Percentiles rank a stretch among this genome's conserved stretches.
phyloP scores from a whole-genome alignment of 495 filamentous ascomycete genomes.

The Annulohypoxylon stygium region DNA sequence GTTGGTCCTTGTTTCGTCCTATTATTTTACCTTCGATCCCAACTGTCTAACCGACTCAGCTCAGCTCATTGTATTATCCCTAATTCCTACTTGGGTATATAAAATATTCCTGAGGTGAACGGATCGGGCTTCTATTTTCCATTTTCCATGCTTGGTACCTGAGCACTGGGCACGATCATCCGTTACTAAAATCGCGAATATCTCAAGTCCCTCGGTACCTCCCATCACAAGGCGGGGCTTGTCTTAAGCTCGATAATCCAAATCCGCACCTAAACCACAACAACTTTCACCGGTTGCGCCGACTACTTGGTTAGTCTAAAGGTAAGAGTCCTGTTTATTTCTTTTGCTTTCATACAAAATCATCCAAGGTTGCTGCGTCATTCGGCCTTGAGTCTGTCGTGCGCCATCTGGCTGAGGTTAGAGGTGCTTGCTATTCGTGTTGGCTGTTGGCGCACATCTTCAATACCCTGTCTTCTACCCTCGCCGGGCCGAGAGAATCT shows the following conservation, averaged over 20 bases:
- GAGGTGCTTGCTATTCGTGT: conserved; percentile 24
- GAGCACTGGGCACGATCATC: not conserved
- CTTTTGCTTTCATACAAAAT: not conserved
- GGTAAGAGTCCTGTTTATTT: conserved; percentile 27
- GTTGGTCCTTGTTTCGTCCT: conserved; percentile 26
- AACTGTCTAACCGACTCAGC: conserved; percentile 1
- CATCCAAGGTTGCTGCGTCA: not conserved
- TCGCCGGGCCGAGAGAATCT: conserved; percentile 19
- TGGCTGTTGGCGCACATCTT: conserved; percentile 35
- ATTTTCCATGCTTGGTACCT: not conserved
- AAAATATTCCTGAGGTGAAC: conserved; percentile 11
- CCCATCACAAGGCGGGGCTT: conserved; percentile 35
- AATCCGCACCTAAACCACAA: conserved; percentile 13
- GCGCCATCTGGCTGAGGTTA: conserved; percentile 12
- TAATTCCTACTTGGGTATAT: not conserved
- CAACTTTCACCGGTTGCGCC: conserved; percentile 7
- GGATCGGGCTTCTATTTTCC: not conserved
- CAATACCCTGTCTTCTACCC: conserved; percentile 28
- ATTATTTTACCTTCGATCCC: conserved; percentile 7
- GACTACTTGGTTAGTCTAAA: conserved; percentile 19
- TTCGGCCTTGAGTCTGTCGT: conserved; percentile 14
- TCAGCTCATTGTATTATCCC: not conserved
- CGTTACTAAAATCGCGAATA: not conserved
- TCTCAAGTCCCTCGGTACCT: conserved; percentile 7
- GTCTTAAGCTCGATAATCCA: conserved; percentile 17